These are phyloP conservation scores for Moesziomyces sp. DNA, from an alignment of 1,284 basidiomycete species.

Conservation along the genomic window DNA sequence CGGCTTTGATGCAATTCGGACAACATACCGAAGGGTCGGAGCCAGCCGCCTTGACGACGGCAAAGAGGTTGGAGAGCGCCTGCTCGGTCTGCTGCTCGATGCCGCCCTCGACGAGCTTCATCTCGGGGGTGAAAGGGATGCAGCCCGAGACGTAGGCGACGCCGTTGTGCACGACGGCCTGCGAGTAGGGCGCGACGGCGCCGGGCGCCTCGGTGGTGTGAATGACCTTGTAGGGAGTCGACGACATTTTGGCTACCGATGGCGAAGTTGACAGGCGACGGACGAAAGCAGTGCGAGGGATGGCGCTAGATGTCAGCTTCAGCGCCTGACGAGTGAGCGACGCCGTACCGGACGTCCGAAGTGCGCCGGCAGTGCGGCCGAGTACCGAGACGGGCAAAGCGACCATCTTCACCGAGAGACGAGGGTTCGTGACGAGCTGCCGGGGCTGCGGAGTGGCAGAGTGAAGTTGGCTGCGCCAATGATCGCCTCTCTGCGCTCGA, in stretches of 20 bases:
- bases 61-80: constrained; percentile 85
- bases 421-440: no score
- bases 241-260: constrained; percentile 14
- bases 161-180: constrained; percentile 82
- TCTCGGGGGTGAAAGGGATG: constrained; percentile 83
- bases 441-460: not conserved
- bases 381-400: not conserved
- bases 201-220: constrained; percentile 62
- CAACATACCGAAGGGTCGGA: constrained; percentile 46
- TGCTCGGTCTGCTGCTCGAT: constrained; percentile 86
- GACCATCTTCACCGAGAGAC: not conserved
- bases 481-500: not conserved
- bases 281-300: not conserved
- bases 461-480: not conserved
- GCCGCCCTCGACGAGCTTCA: constrained; percentile 79
- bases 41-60: constrained; percentile 83
- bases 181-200: constrained; percentile 69
- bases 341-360: no score
- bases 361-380: not conserved
- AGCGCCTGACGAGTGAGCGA: not conserved
- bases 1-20: not conserved
- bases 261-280: constrained; percentile 10
- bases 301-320: constrained; percentile 13
- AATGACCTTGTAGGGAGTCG: constrained; percentile 61
- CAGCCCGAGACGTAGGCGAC: constrained; percentile 90